A percentile compares a stretch with the other conserved stretches of the same genome.
phyloP scores from a whole-genome alignment of 1,139 yeast genomes.

The Suhomyces maxii region DNA sequence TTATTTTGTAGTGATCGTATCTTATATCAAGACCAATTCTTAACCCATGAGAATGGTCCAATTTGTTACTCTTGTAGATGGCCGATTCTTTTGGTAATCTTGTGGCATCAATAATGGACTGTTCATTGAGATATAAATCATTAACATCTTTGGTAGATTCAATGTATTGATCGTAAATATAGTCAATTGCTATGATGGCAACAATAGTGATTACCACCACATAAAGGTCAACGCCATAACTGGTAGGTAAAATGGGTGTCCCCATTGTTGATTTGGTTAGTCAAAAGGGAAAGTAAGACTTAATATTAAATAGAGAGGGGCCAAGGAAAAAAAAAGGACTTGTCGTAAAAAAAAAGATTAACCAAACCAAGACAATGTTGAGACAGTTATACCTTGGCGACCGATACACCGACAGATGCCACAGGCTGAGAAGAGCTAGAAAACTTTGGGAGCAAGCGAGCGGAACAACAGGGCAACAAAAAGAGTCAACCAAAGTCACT shows the following conservation, averaged over 20 bases:
- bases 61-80: conserved; percentile 60
- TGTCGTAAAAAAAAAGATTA: too few species aligned
- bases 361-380: too few species aligned
- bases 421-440: too few species aligned
- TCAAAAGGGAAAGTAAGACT: too few species aligned
- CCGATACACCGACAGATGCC: too few species aligned
- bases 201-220: conserved; percentile 19
- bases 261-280: too few species aligned
- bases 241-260: background rate
- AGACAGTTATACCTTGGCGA: too few species aligned
- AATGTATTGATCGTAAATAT: conserved; percentile 24
- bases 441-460: too few species aligned
- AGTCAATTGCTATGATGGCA: conserved; percentile 21
- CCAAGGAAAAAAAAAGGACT: too few species aligned
- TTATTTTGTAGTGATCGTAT: conserved; percentile 56
- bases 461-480: too few species aligned
- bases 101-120: conserved; percentile 57
- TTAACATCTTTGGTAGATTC: conserved; percentile 49
- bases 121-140: conserved; percentile 57
- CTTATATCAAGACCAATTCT: conserved; percentile 67
- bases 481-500: too few species aligned
- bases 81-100: conserved; percentile 62
- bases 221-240: conserved; percentile 10
- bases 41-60: conserved; percentile 55
- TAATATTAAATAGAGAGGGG: too few species aligned